Conservation (phyloP, 148 eudicot species). For the Cornus controversa region DNA sequence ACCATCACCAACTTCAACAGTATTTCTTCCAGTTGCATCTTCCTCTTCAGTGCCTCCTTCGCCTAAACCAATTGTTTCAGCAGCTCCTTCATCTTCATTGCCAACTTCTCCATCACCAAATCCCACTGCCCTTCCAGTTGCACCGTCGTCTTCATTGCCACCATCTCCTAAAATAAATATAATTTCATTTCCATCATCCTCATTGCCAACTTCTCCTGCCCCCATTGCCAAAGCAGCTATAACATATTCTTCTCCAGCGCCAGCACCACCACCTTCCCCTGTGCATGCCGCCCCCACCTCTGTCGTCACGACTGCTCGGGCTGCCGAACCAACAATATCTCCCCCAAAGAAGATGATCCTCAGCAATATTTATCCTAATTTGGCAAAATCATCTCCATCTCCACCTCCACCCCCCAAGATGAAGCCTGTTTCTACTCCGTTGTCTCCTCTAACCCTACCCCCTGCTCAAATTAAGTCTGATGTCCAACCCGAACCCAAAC, state of each 20-base stretch:
- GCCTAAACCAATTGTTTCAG: background rate
- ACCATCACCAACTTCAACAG: background rate
- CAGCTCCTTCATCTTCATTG: background rate
- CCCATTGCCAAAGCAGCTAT: background rate
- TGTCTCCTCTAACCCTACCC: slow-evolving; percentile 58
- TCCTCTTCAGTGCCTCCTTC: background rate
- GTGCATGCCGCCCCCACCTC: background rate
- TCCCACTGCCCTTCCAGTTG: background rate
- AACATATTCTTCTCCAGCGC: background rate
- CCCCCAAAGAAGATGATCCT: background rate
- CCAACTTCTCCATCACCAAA: background rate
- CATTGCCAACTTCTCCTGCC: background rate
- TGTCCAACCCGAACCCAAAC: slow-evolving; percentile 13
- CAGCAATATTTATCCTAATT: background rate
- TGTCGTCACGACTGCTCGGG: background rate
- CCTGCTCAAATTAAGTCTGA: slow-evolving; percentile 45
- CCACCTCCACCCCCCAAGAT: slow-evolving; percentile 36
- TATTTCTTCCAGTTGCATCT: background rate
- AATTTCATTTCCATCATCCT: too few relatives aligned
- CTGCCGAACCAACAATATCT: background rate
- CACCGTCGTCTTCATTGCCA: slow-evolving; percentile 10
- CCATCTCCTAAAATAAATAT: background rate
- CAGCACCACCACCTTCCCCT: slow-evolving; percentile 22
- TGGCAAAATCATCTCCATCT: slow-evolving; percentile 12
- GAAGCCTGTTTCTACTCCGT: slow-evolving; percentile 31